Conservation (phyloP, 176 grass and related monocot genomes). For the Triticum monococcum region DNA sequence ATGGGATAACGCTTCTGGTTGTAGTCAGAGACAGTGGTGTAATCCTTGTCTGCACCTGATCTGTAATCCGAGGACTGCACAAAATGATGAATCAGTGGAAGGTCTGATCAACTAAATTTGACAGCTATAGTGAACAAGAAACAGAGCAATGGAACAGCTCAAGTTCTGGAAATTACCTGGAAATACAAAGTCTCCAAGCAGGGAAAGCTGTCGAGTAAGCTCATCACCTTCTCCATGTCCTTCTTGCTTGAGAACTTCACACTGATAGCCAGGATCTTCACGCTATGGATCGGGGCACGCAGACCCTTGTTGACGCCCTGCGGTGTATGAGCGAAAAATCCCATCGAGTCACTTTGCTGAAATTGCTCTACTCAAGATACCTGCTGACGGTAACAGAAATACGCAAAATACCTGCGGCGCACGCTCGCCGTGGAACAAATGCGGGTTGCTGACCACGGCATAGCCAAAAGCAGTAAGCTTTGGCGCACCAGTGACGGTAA, state of each 20-base stretch:
- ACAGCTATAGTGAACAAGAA: not conserved
- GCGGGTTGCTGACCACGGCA: not conserved
- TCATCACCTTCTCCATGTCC: slow-evolving; percentile 11
- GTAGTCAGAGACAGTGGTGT: slow-evolving; percentile 8
- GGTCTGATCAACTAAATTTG: not conserved
- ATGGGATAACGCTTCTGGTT: slow-evolving; percentile 6
- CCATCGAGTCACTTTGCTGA: not conserved
- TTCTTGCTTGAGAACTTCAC: slow-evolving; percentile 21
- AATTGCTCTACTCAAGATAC: not conserved
- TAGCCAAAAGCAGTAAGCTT: slow-evolving; percentile 40
- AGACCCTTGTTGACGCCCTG: slow-evolving; percentile 26
- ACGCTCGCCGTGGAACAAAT: not conserved
- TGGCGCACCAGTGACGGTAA: not conserved
- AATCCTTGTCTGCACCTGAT: not conserved
- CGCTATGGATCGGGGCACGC: not conserved
- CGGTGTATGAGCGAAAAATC: not conserved
- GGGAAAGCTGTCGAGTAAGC: slow-evolving; percentile 25
- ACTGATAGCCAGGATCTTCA: slow-evolving; percentile 28
- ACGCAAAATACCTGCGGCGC: not conserved
- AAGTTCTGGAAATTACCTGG: slow-evolving; percentile 19
- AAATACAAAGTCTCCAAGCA: slow-evolving; percentile 35
- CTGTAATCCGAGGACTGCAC: slow-evolving; percentile 7
- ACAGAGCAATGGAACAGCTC: not conserved
- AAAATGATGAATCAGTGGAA: slow-evolving; percentile 6
- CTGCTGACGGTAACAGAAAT: not conserved